Percentiles rank a stretch among this genome's conserved stretches.
These are phyloP conservation scores for Arabis hirsuta DNA, from an alignment of 345 rosid species.

Conservation along the genomic window DNA sequence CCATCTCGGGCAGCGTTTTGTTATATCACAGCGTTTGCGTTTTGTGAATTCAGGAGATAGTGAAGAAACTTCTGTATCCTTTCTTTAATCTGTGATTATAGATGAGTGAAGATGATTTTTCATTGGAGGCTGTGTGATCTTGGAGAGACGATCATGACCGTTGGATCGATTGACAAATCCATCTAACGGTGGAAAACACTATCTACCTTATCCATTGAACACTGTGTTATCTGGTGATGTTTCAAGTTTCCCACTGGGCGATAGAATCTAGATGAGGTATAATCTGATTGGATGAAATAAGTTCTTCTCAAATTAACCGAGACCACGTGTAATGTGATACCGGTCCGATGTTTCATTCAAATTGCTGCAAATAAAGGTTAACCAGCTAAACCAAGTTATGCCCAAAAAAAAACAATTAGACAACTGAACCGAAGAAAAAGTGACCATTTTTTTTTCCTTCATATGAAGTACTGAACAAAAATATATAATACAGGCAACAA, in stretches of 20 bases:
- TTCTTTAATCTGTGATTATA: not conserved
- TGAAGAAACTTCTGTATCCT: not conserved
- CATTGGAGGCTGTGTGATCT: constrained; percentile 5
- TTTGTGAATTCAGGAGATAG: constrained; percentile 20
- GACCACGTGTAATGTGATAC: constrained; percentile 16
- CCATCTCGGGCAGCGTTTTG: constrained; percentile 43
- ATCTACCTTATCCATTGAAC: constrained; percentile 55
- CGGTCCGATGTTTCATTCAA: not conserved
- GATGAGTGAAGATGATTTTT: not conserved
- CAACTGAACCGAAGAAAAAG: no score
- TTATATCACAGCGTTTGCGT: not conserved
- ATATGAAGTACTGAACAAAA: no score
- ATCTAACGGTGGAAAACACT: constrained; percentile 55
- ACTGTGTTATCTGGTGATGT: constrained; percentile 55
- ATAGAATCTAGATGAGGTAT: constrained; percentile 24
- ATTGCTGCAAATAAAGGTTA: not conserved
- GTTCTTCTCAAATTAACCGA: not conserved
- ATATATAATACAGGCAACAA: not conserved
- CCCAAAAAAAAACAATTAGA: no score
- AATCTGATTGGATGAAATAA: constrained; percentile 19
- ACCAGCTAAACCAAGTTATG: no score
- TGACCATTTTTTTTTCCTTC: no score
- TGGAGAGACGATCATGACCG: constrained; percentile 29
- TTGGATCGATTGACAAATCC: constrained; percentile 69
- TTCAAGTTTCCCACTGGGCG: not conserved